Evolutionary conservation across 1,284 basidiomycete species (phyloP).

Genomic region (Xanthoconium separans): DNA sequence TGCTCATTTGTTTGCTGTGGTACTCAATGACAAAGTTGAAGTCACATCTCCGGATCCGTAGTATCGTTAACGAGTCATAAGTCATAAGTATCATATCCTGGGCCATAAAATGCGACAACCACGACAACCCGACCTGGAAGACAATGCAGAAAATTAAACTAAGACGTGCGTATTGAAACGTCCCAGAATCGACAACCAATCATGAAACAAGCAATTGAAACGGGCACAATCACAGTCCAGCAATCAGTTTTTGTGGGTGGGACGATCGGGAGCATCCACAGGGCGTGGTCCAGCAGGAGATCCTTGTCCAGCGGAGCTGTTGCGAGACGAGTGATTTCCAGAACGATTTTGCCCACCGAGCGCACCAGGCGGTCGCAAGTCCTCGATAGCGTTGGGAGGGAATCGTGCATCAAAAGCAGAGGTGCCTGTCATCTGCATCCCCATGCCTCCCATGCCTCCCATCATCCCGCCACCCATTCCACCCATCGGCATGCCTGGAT

Average conservation of each 20-base stretch:
- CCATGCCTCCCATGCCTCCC: slow-evolving; percentile 44
- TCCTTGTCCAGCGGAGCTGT: slow-evolving; percentile 33
- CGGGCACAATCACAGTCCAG: slow-evolving; percentile 6
- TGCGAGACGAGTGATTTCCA: slow-evolving; percentile 33
- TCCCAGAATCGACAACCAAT: slow-evolving; percentile 13
- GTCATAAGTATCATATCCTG: background rate
- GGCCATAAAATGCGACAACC: slow-evolving; percentile 11
- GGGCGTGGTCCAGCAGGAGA: slow-evolving; percentile 34
- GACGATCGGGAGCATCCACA: slow-evolving; percentile 26
- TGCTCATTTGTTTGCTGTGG: background rate
- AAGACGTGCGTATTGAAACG: slow-evolving; percentile 15
- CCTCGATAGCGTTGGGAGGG: slow-evolving; percentile 37
- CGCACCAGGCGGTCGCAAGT: slow-evolving; percentile 37
- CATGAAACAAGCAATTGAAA: slow-evolving; percentile 16
- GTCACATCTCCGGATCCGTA: background rate
- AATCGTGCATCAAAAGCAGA: slow-evolving; percentile 59
- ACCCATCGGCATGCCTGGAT: slow-evolving; percentile 37
- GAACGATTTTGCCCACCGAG: slow-evolving; percentile 31
- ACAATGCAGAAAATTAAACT: slow-evolving; percentile 20
- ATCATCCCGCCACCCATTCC: slow-evolving; percentile 33
- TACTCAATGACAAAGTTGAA: background rate
- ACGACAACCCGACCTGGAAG: background rate
- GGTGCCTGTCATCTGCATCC: slow-evolving; percentile 61
- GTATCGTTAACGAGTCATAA: background rate
- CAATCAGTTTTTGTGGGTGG: slow-evolving; percentile 26